Percentiles rank a stretch among this genome's conserved stretches.
Evolutionary conservation across 257 asterid species (phyloP).

Genomic region (Nicotiana knightiana): DNA sequence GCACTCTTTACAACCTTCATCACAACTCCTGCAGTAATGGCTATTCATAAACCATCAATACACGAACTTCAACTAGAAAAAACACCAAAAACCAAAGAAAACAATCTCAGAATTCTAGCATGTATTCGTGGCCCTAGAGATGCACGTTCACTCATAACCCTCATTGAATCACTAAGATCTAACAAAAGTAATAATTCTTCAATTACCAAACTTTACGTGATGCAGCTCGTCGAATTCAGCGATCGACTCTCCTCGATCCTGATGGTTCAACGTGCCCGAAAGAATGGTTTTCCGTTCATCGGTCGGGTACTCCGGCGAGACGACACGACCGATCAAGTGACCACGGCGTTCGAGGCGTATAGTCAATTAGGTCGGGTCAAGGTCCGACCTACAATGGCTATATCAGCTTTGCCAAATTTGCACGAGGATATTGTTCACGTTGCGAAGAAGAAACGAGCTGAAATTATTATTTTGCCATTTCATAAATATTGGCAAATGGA

Average conservation of each 20-base stretch:
- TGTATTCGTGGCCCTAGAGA: slow-evolving; percentile 41
- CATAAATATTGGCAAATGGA: slow-evolving; percentile 30
- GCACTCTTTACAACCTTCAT: slow-evolving; percentile 67
- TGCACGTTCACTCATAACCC: slow-evolving; percentile 35
- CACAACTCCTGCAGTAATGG: slow-evolving; percentile 54
- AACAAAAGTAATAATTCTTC: slow-evolving; percentile 11
- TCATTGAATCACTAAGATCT: slow-evolving; percentile 39
- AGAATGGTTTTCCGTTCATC: slow-evolving; percentile 37
- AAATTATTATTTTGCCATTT: slow-evolving; percentile 21
- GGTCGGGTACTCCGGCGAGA: background rate
- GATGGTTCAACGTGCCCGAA: slow-evolving; percentile 33
- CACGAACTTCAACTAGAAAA: background rate
- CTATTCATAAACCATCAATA: slow-evolving; percentile 40
- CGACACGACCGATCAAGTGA: slow-evolving; percentile 18
- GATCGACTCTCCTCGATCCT: slow-evolving; percentile 53
- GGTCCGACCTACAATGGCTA: slow-evolving; percentile 21
- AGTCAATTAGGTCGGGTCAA: slow-evolving; percentile 16
- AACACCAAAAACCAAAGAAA: slow-evolving; percentile 5
- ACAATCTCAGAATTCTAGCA: slow-evolving; percentile 37
- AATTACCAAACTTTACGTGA: slow-evolving; percentile 34
- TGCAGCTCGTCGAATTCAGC: slow-evolving; percentile 49
- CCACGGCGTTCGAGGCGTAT: slow-evolving; percentile 13
- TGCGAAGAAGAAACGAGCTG: slow-evolving; percentile 27
- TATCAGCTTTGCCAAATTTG: slow-evolving; percentile 26
- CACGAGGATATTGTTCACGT: slow-evolving; percentile 33